These are phyloP conservation scores for Chenopodium berlandieri DNA, from an alignment of 148 eudicot species.

Conservation along the genomic window DNA sequence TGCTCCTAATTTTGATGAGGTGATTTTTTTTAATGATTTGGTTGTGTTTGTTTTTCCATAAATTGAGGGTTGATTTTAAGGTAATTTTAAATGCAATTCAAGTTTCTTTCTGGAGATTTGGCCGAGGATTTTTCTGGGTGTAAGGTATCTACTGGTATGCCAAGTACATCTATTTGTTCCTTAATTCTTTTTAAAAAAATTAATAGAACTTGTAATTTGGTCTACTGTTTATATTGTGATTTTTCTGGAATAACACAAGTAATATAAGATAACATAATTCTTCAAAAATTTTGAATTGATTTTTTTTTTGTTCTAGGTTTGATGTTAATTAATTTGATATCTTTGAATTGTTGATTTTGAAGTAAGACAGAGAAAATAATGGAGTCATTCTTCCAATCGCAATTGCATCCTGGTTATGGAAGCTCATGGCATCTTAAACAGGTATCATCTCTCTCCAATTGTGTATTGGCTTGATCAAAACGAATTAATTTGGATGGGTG, in stretches of 20 bases:
- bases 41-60: neutral
- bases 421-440: too few relatives aligned
- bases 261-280: too few relatives aligned
- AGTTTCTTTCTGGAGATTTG: constrained; percentile 61
- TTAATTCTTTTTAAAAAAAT: neutral
- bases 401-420: too few relatives aligned
- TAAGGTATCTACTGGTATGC: constrained; percentile 86
- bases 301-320: too few relatives aligned
- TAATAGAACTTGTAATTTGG: neutral
- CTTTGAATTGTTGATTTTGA: too few relatives aligned
- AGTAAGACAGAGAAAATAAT: too few relatives aligned
- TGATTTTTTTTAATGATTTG: neutral
- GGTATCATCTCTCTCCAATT: too few relatives aligned
- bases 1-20: constrained; percentile 29
- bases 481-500: too few relatives aligned
- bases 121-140: constrained; percentile 63
- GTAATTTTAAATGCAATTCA: constrained; percentile 44
- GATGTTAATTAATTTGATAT: too few relatives aligned
- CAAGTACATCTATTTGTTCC: neutral
- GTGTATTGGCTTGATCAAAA: too few relatives aligned
- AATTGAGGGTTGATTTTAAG: neutral
- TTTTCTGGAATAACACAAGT: neutral
- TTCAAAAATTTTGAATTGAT: too few relatives aligned
- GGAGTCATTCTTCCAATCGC: too few relatives aligned
- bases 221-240: neutral